Percentiles rank a stretch among this genome's conserved stretches.
phyloP scores from a whole-genome alignment of 2,329 filamentous ascomycete species.

The Claviceps citrina region DNA sequence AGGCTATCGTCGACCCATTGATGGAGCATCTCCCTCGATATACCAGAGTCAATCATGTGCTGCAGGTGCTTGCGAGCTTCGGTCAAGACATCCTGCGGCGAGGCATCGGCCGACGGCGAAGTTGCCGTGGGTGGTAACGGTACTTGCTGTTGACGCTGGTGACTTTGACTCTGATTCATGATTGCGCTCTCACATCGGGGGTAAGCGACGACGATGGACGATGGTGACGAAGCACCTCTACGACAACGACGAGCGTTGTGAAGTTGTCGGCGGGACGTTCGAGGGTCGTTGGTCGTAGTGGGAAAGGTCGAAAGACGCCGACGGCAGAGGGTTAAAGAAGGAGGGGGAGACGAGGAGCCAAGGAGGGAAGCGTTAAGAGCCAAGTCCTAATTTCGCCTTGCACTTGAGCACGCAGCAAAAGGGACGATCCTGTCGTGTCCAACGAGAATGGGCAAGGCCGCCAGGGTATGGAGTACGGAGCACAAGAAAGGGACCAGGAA shows the following conservation, averaged over 20 bases:
- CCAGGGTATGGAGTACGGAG: not conserved
- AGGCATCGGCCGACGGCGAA: slow-evolving; percentile 16
- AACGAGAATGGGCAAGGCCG: slow-evolving; percentile 2
- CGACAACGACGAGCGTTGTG: slow-evolving; percentile 7
- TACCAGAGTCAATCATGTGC: slow-evolving; percentile 29
- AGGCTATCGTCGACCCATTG: slow-evolving; percentile 25
- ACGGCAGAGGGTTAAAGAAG: slow-evolving; percentile 5
- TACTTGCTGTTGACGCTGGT: slow-evolving; percentile 14
- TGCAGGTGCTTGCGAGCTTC: slow-evolving; percentile 31
- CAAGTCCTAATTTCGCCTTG: slow-evolving; percentile 2
- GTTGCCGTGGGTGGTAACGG: slow-evolving; percentile 9
- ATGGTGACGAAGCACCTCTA: slow-evolving; percentile 7
- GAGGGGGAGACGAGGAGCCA: slow-evolving; percentile 8
- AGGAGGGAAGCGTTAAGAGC: slow-evolving; percentile 6
- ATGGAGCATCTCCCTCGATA: slow-evolving; percentile 28
- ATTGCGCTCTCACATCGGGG: slow-evolving; percentile 14
- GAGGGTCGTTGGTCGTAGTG: slow-evolving; percentile 5
- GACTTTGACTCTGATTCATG: slow-evolving; percentile 20
- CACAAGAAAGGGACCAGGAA: slow-evolving; percentile 5
- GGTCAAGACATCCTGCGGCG: slow-evolving; percentile 27
- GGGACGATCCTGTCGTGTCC: slow-evolving; percentile 7
- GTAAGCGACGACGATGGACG: slow-evolving; percentile 8
- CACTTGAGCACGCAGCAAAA: not conserved
- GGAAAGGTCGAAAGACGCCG: slow-evolving; percentile 4
- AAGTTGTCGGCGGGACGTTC: not conserved